Conservation (phyloP, 768 basidiomycete genomes). For the Psilocybe tampanensis region DNA sequence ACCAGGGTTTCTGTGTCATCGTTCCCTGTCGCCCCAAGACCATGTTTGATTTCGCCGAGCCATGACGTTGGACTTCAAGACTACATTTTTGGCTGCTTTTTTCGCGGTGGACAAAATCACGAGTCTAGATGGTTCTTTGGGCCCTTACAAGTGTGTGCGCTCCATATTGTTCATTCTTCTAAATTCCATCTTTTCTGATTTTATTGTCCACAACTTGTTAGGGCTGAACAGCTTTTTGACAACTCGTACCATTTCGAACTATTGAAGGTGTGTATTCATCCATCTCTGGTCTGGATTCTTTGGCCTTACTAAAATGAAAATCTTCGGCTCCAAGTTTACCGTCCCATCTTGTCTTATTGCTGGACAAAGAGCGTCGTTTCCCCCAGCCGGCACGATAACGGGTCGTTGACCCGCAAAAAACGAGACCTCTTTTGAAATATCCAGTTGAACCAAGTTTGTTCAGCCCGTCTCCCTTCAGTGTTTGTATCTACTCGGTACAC, state of each 20-base stretch:
- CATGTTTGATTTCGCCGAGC: not conserved
- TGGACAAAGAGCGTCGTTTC: too few species aligned
- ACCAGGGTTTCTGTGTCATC: not conserved
- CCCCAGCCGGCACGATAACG: too few species aligned
- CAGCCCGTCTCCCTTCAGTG: not conserved
- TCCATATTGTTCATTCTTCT: not conserved
- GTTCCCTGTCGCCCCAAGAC: not conserved
- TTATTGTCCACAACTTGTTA: not conserved
- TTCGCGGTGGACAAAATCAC: too few species aligned
- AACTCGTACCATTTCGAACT: not conserved
- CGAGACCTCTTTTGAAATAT: not conserved
- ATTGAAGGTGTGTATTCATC: too few species aligned
- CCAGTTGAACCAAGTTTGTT: not conserved
- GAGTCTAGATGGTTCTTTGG: too few species aligned
- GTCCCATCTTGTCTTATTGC: not conserved
- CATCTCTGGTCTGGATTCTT: too few species aligned
- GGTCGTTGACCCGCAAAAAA: too few species aligned
- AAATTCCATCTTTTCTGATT: not conserved
- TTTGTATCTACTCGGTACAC: not conserved
- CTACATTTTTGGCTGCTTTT: too few species aligned
- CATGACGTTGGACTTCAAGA: not conserved
- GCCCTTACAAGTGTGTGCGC: not conserved
- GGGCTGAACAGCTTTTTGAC: not conserved
- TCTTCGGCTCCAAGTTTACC: not conserved
- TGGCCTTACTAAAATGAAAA: too few species aligned